Evolutionary conservation across 2,329 filamentous ascomycete genomes (phyloP).

Genomic region (Bipolaris victoriae): DNA sequence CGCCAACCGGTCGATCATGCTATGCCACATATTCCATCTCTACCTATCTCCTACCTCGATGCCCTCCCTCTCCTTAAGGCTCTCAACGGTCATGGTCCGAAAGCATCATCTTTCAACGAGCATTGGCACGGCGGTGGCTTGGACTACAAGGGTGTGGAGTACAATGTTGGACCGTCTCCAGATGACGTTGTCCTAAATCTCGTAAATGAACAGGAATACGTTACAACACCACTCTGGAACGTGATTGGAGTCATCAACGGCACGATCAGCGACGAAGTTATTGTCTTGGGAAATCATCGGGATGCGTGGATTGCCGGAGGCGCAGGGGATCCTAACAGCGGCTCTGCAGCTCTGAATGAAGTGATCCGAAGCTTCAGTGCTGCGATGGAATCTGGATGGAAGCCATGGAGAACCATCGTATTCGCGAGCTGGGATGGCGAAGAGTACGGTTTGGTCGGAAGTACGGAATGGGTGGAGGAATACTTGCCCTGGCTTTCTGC

Average conservation of each 20-base stretch:
- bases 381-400: slow-evolving; percentile 77
- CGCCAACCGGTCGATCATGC: slow-evolving; percentile 71
- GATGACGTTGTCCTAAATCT: slow-evolving; percentile 64
- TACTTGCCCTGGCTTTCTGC: slow-evolving; percentile 79
- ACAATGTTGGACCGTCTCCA: slow-evolving; percentile 84
- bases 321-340: slow-evolving; percentile 81
- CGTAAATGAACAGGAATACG: slow-evolving; percentile 58
- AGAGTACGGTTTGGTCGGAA: slow-evolving; percentile 85
- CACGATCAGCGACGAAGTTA: slow-evolving; percentile 79
- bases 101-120: slow-evolving; percentile 73
- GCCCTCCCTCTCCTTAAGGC: slow-evolving; percentile 87
- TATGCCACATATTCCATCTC: slow-evolving; percentile 84
- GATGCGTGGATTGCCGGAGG: slow-evolving; percentile 91
- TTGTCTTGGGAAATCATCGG: slow-evolving; percentile 90
- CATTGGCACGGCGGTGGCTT: slow-evolving; percentile 77
- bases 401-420: slow-evolving; percentile 85
- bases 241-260: slow-evolving; percentile 93
- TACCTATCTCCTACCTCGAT: slow-evolving; percentile 88
- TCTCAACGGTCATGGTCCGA: slow-evolving; percentile 85
- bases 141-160: slow-evolving; percentile 78
- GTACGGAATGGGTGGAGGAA: slow-evolving; percentile 93
- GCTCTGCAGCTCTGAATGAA: slow-evolving; percentile 79
- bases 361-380: slow-evolving; percentile 76
- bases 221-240: slow-evolving; percentile 64
- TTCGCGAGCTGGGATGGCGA: slow-evolving; percentile 74